Conservation (phyloP, 2,329 filamentous ascomycete genomes). For the Myriosclerotinia curreyana region DNA sequence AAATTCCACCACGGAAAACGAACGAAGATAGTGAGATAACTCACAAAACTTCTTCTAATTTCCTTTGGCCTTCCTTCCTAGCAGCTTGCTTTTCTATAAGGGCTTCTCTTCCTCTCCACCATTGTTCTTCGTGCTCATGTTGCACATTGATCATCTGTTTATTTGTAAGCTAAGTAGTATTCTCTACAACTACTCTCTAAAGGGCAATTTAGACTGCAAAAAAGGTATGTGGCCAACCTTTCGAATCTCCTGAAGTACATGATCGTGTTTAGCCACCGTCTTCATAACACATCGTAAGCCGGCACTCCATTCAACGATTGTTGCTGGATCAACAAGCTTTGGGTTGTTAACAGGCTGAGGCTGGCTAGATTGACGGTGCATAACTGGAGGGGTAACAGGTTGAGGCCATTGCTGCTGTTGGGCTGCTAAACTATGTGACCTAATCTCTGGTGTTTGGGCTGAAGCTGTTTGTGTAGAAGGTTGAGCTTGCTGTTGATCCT, state of each 20-base stretch:
- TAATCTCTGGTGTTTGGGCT: constrained; percentile 40
- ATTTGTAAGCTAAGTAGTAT: constrained; percentile 18
- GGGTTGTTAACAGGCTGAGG: constrained; percentile 6
- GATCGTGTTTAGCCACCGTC: constrained; percentile 46
- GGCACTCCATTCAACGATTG: constrained; percentile 50
- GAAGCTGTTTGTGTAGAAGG: constrained; percentile 27
- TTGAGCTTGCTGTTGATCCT: constrained; percentile 22
- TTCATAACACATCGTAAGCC: constrained; percentile 51
- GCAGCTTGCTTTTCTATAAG: constrained; percentile 51
- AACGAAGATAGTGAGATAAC: constrained; percentile 29
- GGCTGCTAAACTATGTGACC: constrained; percentile 35
- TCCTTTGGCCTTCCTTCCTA: constrained; percentile 51
- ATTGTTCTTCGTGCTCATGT: constrained; percentile 59
- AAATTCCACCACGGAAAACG: neutral
- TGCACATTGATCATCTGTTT: constrained; percentile 59
- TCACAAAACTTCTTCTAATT: constrained; percentile 54
- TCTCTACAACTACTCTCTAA: neutral
- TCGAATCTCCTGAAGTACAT: constrained; percentile 45
- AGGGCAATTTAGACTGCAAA: neutral
- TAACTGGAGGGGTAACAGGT: neutral
- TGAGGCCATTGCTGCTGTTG: constrained; percentile 20
- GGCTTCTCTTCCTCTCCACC: constrained; percentile 53
- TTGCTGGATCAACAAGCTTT: constrained; percentile 43
- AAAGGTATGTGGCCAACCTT: constrained; percentile 27
- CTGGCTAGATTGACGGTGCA: neutral